Conservation (phyloP, 2,329 filamentous ascomycete genomes). For the Monosporascus sp. region DNA sequence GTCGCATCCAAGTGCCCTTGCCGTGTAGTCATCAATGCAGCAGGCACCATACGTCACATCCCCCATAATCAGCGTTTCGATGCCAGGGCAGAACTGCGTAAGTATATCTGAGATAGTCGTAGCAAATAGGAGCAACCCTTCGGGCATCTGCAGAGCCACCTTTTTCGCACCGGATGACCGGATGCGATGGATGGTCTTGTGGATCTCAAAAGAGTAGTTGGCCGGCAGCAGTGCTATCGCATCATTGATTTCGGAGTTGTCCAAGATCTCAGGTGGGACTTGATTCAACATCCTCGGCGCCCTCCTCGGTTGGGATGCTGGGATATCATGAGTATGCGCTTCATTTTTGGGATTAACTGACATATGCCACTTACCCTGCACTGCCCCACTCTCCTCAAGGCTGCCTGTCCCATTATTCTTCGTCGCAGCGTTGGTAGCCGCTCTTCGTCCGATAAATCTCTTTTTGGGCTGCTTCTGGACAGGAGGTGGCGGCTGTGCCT, state of each 20-base stretch:
- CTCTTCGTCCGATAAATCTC: constrained; percentile 80
- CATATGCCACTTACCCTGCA: constrained; percentile 53
- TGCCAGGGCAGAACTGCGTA: constrained; percentile 85
- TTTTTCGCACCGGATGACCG: constrained; percentile 71
- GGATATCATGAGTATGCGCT: constrained; percentile 2
- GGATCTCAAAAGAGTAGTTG: constrained; percentile 99
- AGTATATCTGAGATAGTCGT: constrained; percentile 97
- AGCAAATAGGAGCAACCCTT: constrained; percentile 89
- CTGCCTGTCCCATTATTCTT: constrained; percentile 30
- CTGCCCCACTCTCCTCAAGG: constrained; percentile 56
- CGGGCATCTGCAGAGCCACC: constrained; percentile 94
- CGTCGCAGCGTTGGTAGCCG: constrained; percentile 56
- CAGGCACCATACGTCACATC: constrained; percentile 98
- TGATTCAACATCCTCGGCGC: constrained; percentile 81
- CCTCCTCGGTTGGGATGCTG: constrained; percentile 67
- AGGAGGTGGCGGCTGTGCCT: constrained; percentile 31
- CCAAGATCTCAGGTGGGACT: constrained; percentile 78
- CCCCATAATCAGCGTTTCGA: constrained; percentile 95
- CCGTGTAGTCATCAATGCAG: constrained; percentile 98
- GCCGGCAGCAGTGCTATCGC: constrained; percentile 80
- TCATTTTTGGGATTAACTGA: background rate
- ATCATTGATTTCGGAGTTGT: constrained; percentile 78
- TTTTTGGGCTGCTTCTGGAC: constrained; percentile 71
- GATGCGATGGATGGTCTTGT: constrained; percentile 95
- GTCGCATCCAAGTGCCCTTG: constrained; percentile 87